Base-by-base conservation (phyloP, 352 stramenopile species). In the Pythium monospermum region DNA sequence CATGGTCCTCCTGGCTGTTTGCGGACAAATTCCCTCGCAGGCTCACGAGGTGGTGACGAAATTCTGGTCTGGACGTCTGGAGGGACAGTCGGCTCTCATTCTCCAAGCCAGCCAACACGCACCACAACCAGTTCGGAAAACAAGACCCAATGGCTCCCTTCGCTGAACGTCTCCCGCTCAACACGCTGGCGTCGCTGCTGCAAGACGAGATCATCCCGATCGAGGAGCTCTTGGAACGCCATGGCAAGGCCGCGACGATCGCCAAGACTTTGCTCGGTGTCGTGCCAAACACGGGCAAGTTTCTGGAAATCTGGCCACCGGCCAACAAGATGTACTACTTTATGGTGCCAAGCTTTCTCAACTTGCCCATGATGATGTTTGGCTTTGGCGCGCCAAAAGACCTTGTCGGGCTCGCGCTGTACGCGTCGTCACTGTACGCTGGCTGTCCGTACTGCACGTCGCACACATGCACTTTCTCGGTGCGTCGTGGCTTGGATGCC, bases 291-390 rank as follows among this genome's bases (percentile, higher is more conserved):
- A 60, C 53, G 27, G 53, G 53, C 43, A 60, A 60, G 37, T 60
- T 44, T 38, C 49, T 53, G 16, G 53, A 60, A 37, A 60, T 60
- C 35, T 60, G 53, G 53, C 53, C 43, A 37, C 53, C 53, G 1
- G 53, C 53, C 19, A 60, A 60, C 53, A 19, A 25, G 8, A 53
- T 51, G 42, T 60, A 60, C 53, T 60, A 60, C 44, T 53, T 60
- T 13, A 60, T 60, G 53, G 53, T 60, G 36, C 53, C 53, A 3
- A 39, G 43, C 53, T 60, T 60, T 26, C 31, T 60, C 26, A 60
- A 60, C 30, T 25, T 60, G 28, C 53, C 53, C 5, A 44, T 44
- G 25, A 49, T 53, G 28, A 51, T 60, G 42, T 53, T 60, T 18
- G 53, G 53, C 36, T 60, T 53, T 38, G 53, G 53, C 16, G 53